These are phyloP conservation scores for Dimocarpus longan DNA, from an alignment of 345 rosid species.

Conservation along the genomic window DNA sequence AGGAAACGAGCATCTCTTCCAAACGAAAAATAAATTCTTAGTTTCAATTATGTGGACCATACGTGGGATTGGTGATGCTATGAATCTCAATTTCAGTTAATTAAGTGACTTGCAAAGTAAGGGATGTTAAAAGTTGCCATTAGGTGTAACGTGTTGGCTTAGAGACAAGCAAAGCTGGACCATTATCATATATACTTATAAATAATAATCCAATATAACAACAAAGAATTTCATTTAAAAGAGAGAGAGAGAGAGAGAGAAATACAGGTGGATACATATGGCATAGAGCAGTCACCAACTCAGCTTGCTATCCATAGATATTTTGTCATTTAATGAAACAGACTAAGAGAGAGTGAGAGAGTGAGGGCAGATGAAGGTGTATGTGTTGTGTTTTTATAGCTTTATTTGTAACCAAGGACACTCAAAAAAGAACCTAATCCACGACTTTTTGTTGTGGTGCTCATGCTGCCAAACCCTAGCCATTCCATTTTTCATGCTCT, in stretches of 20 bases:
- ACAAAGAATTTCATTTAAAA: background rate
- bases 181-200: conserved; percentile 20
- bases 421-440: conserved; percentile 64
- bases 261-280: conserved; percentile 52
- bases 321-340: conserved; percentile 46
- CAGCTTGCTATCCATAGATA: conserved; percentile 51
- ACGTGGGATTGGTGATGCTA: conserved; percentile 13
- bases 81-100: conserved; percentile 21
- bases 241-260: background rate
- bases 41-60: conserved; percentile 18
- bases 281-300: conserved; percentile 44
- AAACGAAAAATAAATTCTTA: background rate
- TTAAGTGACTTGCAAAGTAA: conserved; percentile 61
- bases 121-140: conserved; percentile 53
- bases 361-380: background rate
- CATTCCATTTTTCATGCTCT: conserved; percentile 32
- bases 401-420: conserved; percentile 16
- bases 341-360: conserved; percentile 10
- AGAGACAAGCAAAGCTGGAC: conserved; percentile 30
- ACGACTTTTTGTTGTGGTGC: conserved; percentile 66
- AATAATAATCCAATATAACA: background rate
- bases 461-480: conserved; percentile 60
- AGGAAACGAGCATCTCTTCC: background rate
- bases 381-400: too few relatives aligned
- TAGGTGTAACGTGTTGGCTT: conserved; percentile 50